phyloP scores from a whole-genome alignment of 768 basidiomycete genomes.

The Exsudoporus frostii region DNA sequence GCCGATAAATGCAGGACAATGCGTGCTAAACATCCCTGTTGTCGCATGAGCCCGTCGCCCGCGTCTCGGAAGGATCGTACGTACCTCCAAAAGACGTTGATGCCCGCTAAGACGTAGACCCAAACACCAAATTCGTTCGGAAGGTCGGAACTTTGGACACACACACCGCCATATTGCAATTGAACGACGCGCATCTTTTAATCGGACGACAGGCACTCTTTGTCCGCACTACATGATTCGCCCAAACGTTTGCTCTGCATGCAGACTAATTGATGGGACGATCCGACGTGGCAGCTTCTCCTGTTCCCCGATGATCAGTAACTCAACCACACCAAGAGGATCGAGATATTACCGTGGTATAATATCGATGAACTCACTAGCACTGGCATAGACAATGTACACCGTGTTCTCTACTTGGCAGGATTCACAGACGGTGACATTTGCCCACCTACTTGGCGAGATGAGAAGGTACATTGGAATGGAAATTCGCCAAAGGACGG shows the following conservation, averaged over 20 bases:
- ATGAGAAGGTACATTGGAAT: background rate
- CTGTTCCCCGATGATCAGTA: constrained; percentile 31
- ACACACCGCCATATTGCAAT: constrained; percentile 66
- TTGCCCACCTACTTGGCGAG: constrained; percentile 60
- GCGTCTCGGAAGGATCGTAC: constrained; percentile 16
- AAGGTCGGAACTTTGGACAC: constrained; percentile 56
- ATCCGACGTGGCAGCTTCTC: constrained; percentile 67
- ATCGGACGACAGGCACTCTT: constrained; percentile 39
- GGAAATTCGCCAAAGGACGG: constrained; percentile 25
- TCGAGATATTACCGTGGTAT: constrained; percentile 60
- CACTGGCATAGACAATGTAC: constrained; percentile 64
- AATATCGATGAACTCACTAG: constrained; percentile 67
- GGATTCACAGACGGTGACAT: constrained; percentile 57
- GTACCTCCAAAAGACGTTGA: constrained; percentile 74
- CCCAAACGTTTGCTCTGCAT: constrained; percentile 55
- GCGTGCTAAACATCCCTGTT: constrained; percentile 73
- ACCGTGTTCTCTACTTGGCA: constrained; percentile 79
- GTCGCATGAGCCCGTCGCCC: background rate
- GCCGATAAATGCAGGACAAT: constrained; percentile 73
- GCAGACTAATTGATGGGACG: constrained; percentile 53
- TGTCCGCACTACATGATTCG: constrained; percentile 57
- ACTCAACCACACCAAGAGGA: background rate
- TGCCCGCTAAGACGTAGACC: constrained; percentile 69
- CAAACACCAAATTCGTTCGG: constrained; percentile 62
- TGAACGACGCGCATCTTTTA: constrained; percentile 65